These are phyloP conservation scores for Artemisia tridentata DNA, from an alignment of 129 eudicot species.

Conservation along the genomic window DNA sequence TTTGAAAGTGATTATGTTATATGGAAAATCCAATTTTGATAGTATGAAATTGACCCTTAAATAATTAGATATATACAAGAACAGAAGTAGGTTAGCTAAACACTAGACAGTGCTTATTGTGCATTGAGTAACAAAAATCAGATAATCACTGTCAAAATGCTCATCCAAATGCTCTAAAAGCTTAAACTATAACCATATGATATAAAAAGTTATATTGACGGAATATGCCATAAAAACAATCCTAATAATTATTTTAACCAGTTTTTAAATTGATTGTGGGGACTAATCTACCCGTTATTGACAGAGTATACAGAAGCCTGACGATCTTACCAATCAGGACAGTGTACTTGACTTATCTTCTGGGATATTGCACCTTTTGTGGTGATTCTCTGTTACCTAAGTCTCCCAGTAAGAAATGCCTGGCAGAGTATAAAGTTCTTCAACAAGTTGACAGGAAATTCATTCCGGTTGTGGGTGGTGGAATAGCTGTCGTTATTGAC, in stretches of 20 bases:
- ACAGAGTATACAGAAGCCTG: constrained; percentile 41
- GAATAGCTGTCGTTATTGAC: constrained; percentile 76
- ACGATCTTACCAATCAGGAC: constrained; percentile 31
- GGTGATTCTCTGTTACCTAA: no score
- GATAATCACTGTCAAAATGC: neutral
- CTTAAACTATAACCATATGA: neutral
- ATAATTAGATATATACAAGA: neutral
- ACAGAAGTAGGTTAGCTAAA: constrained; percentile 2
- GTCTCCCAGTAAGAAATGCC: constrained; percentile 54
- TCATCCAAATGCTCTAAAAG: neutral
- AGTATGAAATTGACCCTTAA: neutral
- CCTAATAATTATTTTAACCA: no score
- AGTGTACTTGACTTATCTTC: constrained; percentile 69
- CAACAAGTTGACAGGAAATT: constrained; percentile 86
- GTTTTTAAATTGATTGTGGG: neutral
- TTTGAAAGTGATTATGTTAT: no score
- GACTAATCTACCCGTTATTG: constrained; percentile 23
- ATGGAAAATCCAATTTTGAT: no score
- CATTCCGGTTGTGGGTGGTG: constrained; percentile 78
- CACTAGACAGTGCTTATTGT: neutral
- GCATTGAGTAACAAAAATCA: neutral
- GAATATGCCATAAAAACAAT: no score
- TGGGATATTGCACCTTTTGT: constrained; percentile 59
- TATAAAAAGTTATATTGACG: no score
- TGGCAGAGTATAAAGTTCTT: constrained; percentile 77